phyloP scores from a whole-genome alignment of 2,329 filamentous ascomycete species.

The Botrytis deweyae region DNA sequence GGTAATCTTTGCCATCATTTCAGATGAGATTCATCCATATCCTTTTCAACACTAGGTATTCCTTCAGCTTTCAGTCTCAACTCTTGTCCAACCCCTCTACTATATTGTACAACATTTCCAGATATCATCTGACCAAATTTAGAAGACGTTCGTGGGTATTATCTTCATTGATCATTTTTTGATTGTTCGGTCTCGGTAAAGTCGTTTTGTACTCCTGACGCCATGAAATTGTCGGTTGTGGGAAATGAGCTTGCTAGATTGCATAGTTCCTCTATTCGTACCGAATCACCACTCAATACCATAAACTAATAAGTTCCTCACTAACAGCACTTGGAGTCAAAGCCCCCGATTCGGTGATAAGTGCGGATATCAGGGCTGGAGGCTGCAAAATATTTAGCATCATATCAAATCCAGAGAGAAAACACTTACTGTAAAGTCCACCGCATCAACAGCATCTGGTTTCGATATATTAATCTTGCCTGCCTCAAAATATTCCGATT shows the following conservation, averaged over 20 bases:
- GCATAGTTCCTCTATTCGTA: no score
- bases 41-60: not conserved
- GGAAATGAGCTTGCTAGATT: not conserved
- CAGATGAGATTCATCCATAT: not conserved
- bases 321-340: constrained; percentile 68
- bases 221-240: not conserved
- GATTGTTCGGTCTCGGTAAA: not conserved
- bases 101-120: not conserved
- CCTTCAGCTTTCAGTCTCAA: not conserved
- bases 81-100: not conserved
- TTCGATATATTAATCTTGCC: constrained; percentile 26
- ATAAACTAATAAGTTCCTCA: constrained; percentile 59
- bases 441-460: constrained; percentile 46
- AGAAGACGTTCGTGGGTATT: constrained; percentile 3
- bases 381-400: constrained; percentile 48
- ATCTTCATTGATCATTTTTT: not conserved
- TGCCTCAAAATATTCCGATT: constrained; percentile 34
- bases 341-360: constrained; percentile 75
- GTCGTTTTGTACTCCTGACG: constrained; percentile 11
- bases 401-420: not conserved
- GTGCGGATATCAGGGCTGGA: constrained; percentile 66
- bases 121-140: not conserved
- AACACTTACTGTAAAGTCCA: constrained; percentile 66
- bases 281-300: constrained; percentile 30
- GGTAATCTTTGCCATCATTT: not conserved